phyloP scores from a whole-genome alignment of 305 asterid species.

The Fraxinus greggii region DNA sequence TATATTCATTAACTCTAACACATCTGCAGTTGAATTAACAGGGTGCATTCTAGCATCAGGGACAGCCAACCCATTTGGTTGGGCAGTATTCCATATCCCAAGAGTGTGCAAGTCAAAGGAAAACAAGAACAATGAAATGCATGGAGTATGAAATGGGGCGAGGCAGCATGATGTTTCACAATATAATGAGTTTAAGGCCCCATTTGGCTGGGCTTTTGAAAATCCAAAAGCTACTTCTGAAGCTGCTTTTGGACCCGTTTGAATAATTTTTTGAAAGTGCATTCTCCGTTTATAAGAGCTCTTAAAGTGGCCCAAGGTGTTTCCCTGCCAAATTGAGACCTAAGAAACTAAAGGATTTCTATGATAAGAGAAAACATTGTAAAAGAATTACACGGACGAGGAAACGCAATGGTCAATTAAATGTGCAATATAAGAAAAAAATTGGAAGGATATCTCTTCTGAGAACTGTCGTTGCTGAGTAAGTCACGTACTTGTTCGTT shows the following conservation, averaged over 20 bases:
- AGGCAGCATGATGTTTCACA: background rate
- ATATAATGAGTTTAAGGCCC: conserved; percentile 6
- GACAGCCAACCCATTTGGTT: conserved; percentile 89
- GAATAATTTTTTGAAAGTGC: background rate
- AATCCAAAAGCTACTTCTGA: background rate
- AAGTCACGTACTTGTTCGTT: conserved; percentile 94
- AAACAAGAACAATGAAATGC: conserved; percentile 36
- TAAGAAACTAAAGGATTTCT: background rate
- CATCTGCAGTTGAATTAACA: conserved; percentile 78
- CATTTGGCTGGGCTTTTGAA: background rate
- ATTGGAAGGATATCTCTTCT: conserved; percentile 83
- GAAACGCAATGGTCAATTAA: conserved; percentile 12
- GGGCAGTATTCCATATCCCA: conserved; percentile 89
- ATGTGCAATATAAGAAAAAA: conserved; percentile 16
- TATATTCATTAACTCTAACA: conserved; percentile 73
- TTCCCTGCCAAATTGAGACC: background rate
- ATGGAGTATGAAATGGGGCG: conserved; percentile 8
- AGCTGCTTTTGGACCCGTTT: background rate
- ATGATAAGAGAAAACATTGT: background rate
- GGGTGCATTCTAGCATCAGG: conserved; percentile 96
- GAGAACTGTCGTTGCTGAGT: conserved; percentile 55
- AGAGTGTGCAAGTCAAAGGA: conserved; percentile 85
- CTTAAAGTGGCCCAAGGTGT: background rate
- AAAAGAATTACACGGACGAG: conserved; percentile 4
- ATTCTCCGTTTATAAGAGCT: background rate